A percentile compares a stretch with the other conserved stretches of the same genome.
These are phyloP conservation scores for Schizophyllum commune DNA, from an alignment of 1,284 basidiomycete species.

Conservation along the genomic window DNA sequence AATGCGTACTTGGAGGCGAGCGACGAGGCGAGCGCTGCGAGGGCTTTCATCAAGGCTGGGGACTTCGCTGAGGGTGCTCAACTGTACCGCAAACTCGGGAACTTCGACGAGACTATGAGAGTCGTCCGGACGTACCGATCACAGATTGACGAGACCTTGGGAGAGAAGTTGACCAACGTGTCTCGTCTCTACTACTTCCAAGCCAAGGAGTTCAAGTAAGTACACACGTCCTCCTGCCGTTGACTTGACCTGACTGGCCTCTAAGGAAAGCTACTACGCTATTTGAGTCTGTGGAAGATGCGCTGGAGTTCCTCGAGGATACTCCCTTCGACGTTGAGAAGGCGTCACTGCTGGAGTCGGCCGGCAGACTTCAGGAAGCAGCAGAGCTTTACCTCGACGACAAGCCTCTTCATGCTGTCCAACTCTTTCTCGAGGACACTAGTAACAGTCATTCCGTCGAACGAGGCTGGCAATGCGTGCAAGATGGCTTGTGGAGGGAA, in stretches of 20 bases:
- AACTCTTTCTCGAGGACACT: constrained; percentile 32
- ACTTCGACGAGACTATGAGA: constrained; percentile 47
- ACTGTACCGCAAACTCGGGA: constrained; percentile 38
- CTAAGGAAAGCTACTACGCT: constrained; percentile 39
- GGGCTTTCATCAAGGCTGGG: constrained; percentile 33
- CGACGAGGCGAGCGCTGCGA: constrained; percentile 36
- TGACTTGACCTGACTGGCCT: neutral
- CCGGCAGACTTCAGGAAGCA: constrained; percentile 40
- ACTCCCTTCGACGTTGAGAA: constrained; percentile 45
- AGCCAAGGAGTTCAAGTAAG: constrained; percentile 36
- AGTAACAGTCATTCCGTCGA: constrained; percentile 15
- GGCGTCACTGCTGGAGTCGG: constrained; percentile 39
- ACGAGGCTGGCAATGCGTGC: constrained; percentile 22
- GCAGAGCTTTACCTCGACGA: constrained; percentile 53
- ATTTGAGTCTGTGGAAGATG: constrained; percentile 45
- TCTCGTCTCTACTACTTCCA: constrained; percentile 47
- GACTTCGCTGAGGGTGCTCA: constrained; percentile 39
- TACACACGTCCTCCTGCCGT: constrained; percentile 5
- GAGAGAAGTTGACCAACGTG: constrained; percentile 35
- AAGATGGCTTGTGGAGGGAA: constrained; percentile 25
- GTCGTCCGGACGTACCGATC: constrained; percentile 33
- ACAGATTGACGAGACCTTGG: constrained; percentile 27
- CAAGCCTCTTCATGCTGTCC: constrained; percentile 38
- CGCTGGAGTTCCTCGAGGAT: constrained; percentile 50
- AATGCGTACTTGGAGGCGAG: constrained; percentile 42